phyloP scores from a whole-genome alignment of 768 basidiomycete genomes.

The Psilocybe cubensis region DNA sequence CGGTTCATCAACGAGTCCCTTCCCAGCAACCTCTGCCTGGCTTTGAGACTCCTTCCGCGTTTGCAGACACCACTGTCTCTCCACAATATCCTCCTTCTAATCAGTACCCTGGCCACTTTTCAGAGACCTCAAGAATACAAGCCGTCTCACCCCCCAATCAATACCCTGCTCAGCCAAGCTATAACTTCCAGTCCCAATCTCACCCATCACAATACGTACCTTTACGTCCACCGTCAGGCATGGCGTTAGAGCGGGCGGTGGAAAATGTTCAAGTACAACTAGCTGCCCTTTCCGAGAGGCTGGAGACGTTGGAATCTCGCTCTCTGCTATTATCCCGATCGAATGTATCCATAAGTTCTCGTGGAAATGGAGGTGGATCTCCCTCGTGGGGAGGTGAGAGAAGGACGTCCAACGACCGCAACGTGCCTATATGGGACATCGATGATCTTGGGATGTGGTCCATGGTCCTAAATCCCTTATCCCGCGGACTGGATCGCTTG shows the following conservation, averaged over 20 bases:
- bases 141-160: conserved; percentile 39
- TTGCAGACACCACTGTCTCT: conserved; percentile 50
- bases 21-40: conserved; percentile 71
- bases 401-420: conserved; percentile 44
- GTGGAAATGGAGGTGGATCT: conserved; percentile 35
- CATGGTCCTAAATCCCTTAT: conserved; percentile 64
- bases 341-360: conserved; percentile 40
- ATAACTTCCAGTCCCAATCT: conserved; percentile 36
- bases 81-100: conserved; percentile 39
- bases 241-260: conserved; percentile 72
- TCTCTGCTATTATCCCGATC: conserved; percentile 44
- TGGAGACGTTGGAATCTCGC: conserved; percentile 69
- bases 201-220: conserved; percentile 38
- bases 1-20: conserved; percentile 49
- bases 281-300: conserved; percentile 79
- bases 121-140: conserved; percentile 41
- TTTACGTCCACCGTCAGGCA: conserved; percentile 48
- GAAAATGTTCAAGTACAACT: conserved; percentile 83
- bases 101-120: conserved; percentile 40
- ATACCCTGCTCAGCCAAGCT: conserved; percentile 38
- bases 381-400: conserved; percentile 39
- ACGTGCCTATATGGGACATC: conserved; percentile 62
- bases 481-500: conserved; percentile 51
- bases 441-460: conserved; percentile 88
- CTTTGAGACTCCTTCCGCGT: conserved; percentile 77